Evolutionary conservation across 768 basidiomycete genomes (phyloP).

Genomic region (Boletus subcaerulescens): DNA sequence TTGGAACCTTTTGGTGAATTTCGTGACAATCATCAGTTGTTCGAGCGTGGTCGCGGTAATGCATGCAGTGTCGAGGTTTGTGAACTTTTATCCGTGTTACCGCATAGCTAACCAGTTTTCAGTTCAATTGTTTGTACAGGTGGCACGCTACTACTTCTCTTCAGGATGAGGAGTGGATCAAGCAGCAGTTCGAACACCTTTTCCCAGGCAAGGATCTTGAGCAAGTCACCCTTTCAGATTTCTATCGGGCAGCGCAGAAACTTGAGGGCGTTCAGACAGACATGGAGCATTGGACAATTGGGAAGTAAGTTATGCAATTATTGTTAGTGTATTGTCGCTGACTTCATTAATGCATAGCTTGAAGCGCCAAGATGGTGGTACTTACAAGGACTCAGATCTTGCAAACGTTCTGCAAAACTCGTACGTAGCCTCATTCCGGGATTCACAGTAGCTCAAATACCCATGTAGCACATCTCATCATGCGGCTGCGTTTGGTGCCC

Average conservation of each 20-base stretch:
- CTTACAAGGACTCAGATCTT: slow-evolving; percentile 69
- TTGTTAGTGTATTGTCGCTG: neutral
- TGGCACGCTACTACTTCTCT: slow-evolving; percentile 81
- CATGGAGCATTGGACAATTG: slow-evolving; percentile 65
- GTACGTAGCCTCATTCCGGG: slow-evolving; percentile 38
- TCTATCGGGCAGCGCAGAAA: slow-evolving; percentile 43
- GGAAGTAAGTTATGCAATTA: slow-evolving; percentile 38
- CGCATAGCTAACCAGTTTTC: neutral
- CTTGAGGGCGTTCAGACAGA: slow-evolving; percentile 43
- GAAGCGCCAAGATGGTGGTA: slow-evolving; percentile 52
- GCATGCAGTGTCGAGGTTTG: slow-evolving; percentile 76
- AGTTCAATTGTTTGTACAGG: slow-evolving; percentile 85
- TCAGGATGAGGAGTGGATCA: slow-evolving; percentile 71
- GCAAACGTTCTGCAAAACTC: slow-evolving; percentile 65
- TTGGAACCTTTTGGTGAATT: slow-evolving; percentile 76
- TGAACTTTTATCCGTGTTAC: neutral
- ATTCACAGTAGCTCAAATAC: neutral
- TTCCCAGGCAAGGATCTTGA: slow-evolving; percentile 56
- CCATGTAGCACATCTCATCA: slow-evolving; percentile 59
- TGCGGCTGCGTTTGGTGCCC: slow-evolving; percentile 72
- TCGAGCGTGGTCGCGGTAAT: slow-evolving; percentile 80
- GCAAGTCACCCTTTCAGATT: slow-evolving; percentile 45
- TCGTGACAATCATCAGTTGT: slow-evolving; percentile 59
- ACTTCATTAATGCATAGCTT: slow-evolving; percentile 40
- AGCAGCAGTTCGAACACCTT: slow-evolving; percentile 42